Base-by-base conservation (phyloP, 1,284 basidiomycete species). In the Trichosporon inkin region DNA sequence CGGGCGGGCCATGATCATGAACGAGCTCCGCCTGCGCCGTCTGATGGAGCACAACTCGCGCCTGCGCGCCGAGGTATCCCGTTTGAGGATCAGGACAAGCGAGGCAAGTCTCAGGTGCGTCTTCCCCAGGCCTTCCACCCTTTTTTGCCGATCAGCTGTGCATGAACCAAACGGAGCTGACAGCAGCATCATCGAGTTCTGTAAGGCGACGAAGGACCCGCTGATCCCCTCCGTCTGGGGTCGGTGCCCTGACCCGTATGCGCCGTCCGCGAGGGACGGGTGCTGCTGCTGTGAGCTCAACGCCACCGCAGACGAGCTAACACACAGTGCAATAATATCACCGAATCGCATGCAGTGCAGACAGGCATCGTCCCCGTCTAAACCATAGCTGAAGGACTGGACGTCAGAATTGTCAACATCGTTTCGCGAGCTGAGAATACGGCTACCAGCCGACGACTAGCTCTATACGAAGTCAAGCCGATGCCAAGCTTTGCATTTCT, bases 21-120 rank as follows among this genome's bases (percentile, higher is more conserved):
- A 89, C 56, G 94, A 97, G 84, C 86, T 98, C 74, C 96, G 95
- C 84, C 87, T 97, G 66, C 85, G 94, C 53, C 83, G 94, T 60
- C 81, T 98, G 67, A 86, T 87, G 62, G 94, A 98, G 81, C 92
- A 97, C 80, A 98, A 97, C 75, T 86, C 89, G 75, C 84, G 94
- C 62, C 80, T 98, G 68, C 82, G 86, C 71, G 94, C 97, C 79
- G 94, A 98, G 75, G 80, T 97, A 62, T 86, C 88, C 54, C 81
- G 94, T 66, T 92, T 92, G 24, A 82, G 94, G 67, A 85, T 94
- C 65, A 84, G 88, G 62, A 90, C 97, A 51, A 92, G 90, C 72
- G 92, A 96, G 79, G 94, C 94, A 40, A 89, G 87, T 72, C 84
- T 88, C 60, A 90, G 86, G 92, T 95, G 71, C 70, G 88, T 77